Evolutionary conservation across 1,284 basidiomycete genomes (phyloP).

Genomic region (Puccinia horiana): DNA sequence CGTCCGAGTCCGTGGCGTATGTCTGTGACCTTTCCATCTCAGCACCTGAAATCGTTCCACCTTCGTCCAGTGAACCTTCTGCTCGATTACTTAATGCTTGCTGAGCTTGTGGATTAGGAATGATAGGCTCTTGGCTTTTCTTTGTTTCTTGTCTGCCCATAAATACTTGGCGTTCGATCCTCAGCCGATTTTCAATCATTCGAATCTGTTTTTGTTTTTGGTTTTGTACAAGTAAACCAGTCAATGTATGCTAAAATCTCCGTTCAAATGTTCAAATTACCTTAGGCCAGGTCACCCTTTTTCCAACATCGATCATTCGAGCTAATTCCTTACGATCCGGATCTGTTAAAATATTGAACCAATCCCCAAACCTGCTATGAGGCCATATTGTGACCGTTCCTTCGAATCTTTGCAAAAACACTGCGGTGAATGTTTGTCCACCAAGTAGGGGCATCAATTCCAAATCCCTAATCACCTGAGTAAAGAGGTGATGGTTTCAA

Average conservation of each 20-base stretch:
- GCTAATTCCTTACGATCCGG: conserved; percentile 66
- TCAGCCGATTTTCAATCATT: conserved; percentile 81
- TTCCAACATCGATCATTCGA: conserved; percentile 79
- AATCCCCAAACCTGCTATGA: conserved; percentile 71
- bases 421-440: conserved; percentile 91
- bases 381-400: conserved; percentile 75
- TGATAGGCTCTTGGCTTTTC: conserved; percentile 62
- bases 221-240: background rate
- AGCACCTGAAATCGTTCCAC: background rate
- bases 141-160: conserved; percentile 72
- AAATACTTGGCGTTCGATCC: conserved; percentile 77
- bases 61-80: background rate
- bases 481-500: background rate
- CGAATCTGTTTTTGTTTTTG: conserved; percentile 73
- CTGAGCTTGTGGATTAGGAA: conserved; percentile 55
- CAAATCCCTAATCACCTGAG: conserved; percentile 82
- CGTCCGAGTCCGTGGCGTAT: background rate
- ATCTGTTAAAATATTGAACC: conserved; percentile 79
- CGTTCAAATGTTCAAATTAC: conserved; percentile 59
- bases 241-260: background rate
- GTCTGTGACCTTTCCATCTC: background rate
- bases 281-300: conserved; percentile 93
- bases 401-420: conserved; percentile 86
- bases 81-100: background rate
- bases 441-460: conserved; percentile 79